Percentiles rank a stretch among this genome's conserved stretches.
These are phyloP conservation scores for Linderniella brevidens DNA, from an alignment of 257 asterid genomes.

Conservation along the genomic window DNA sequence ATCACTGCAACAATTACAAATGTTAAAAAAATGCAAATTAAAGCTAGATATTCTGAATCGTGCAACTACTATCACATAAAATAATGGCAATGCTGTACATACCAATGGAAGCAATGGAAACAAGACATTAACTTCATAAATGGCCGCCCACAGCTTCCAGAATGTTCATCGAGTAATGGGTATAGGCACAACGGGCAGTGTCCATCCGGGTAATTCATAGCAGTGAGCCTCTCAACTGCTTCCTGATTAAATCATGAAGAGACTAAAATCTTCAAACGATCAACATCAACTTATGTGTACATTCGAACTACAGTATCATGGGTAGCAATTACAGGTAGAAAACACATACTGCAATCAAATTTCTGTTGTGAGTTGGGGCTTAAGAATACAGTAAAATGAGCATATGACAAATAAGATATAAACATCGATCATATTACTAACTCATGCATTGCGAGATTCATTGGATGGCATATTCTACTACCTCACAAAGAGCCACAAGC, in stretches of 20 bases:
- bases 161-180: slow-evolving; percentile 66
- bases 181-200: slow-evolving; percentile 70
- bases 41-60: slow-evolving; percentile 1
- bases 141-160: slow-evolving; percentile 24
- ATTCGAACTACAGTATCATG: not conserved
- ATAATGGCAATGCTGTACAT: slow-evolving; percentile 11
- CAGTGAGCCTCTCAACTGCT: slow-evolving; percentile 85
- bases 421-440: not conserved
- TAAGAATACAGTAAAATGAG: not conserved
- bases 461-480: slow-evolving; percentile 8
- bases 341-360: too few relatives aligned
- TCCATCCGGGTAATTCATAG: slow-evolving; percentile 94
- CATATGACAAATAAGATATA: not conserved
- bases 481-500: slow-evolving; percentile 96
- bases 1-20: slow-evolving; percentile 32
- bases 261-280: slow-evolving; percentile 11
- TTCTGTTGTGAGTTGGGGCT: too few relatives aligned
- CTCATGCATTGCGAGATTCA: not conserved
- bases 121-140: slow-evolving; percentile 98
- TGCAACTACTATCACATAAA: not conserved
- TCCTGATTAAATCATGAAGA: slow-evolving; percentile 35
- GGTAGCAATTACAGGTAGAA: too few relatives aligned
- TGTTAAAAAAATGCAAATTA: not conserved
- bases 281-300: not conserved
- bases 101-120: slow-evolving; percentile 98